Evolutionary conservation across 1,284 basidiomycete species (phyloP), one percentile per base, ranked within the genome.

Genomic region (Grifola frondosa): DNA sequence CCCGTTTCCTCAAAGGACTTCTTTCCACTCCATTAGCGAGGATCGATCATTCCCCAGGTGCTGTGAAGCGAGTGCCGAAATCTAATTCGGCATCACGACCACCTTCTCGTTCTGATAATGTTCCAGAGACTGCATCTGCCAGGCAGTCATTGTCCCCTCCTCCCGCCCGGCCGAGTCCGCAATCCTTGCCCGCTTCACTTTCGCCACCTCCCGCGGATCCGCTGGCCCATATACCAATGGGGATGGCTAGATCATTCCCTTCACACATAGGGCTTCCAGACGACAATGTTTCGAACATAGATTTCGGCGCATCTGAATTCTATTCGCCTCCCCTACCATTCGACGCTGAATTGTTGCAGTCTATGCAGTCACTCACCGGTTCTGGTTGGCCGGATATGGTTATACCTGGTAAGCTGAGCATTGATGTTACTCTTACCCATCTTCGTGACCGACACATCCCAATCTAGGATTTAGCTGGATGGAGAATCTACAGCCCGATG

Each of bases 1-100:
- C 88, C 0, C 78, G 77, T 36, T 90, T 89, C 74, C 70, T 90
- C 25, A 73, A 76, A 34, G 77, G 80, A 23, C 73, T 89, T 3
- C 73, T 90, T n/a, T 73, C 74, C 23, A 73, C 71, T 12, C 74
- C 81, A 11, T 71, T 70, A 55, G 73, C 76, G 8, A 68, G 69
- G 34, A 59, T 70, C 9, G 70, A 75, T 30, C 58, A 46, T 28
- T 50, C 51, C 4, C 50, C 58, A 9, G 33, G 39, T 3, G 46
- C 45, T 2, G 15, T 51, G 20, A 61, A 50, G 37, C 46, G 50
- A 3, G 46, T 45, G 3, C 32, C 20, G 19, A 38, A 23, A 34
- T 51, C 22, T 47, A 52, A 38, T 47, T 50, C 41, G 16, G 19
- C 61, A 34, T 44, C 21, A 46, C 29, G 13, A 25, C 36, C 38